These are phyloP conservation scores for Rhizophora mangle DNA, from an alignment of 345 rosid species.

Conservation along the genomic window DNA sequence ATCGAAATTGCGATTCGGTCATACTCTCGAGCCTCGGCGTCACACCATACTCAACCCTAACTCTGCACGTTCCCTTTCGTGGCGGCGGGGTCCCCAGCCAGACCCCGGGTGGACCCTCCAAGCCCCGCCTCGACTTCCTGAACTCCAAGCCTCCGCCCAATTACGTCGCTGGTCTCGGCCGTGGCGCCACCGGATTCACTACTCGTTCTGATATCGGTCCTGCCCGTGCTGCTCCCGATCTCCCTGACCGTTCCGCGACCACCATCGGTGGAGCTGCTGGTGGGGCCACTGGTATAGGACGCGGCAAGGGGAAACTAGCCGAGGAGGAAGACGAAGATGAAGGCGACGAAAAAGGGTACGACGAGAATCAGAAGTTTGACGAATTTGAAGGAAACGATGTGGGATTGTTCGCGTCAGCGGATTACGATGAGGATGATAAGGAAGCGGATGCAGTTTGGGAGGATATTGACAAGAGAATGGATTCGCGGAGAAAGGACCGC, in stretches of 20 bases:
- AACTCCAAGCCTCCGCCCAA: conserved; percentile 79
- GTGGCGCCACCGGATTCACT: conserved; percentile 95
- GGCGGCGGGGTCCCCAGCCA: conserved; percentile 42
- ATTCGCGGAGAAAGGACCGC: conserved; percentile 80
- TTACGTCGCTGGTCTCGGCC: conserved; percentile 93
- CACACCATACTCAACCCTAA: conserved; percentile 43
- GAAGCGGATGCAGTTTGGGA: conserved; percentile 98
- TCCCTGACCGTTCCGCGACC: conserved; percentile 71
- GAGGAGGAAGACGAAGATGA: conserved; percentile 87
- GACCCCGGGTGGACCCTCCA: conserved; percentile 41
- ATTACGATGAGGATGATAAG: conserved; percentile 90
- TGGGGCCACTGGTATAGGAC: conserved; percentile 45
- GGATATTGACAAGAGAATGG: conserved; percentile 81
- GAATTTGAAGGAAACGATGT: conserved; percentile 96
- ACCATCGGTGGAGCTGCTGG: conserved; percentile 53
- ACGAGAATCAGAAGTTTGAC: conserved; percentile 93
- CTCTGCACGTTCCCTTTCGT: conserved; percentile 49
- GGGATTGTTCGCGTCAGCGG: conserved; percentile 85
- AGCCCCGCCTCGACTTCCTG: conserved; percentile 81
- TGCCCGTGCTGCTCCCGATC: conserved; percentile 89
- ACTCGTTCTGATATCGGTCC: conserved; percentile 98
- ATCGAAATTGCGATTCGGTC: conserved; percentile 21
- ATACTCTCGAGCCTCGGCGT: conserved; percentile 53
- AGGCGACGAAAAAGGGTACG: conserved; percentile 81
- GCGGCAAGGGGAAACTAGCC: conserved; percentile 64